Evolutionary conservation across 768 basidiomycete genomes (phyloP).

Genomic region (Tulasnella sp.): DNA sequence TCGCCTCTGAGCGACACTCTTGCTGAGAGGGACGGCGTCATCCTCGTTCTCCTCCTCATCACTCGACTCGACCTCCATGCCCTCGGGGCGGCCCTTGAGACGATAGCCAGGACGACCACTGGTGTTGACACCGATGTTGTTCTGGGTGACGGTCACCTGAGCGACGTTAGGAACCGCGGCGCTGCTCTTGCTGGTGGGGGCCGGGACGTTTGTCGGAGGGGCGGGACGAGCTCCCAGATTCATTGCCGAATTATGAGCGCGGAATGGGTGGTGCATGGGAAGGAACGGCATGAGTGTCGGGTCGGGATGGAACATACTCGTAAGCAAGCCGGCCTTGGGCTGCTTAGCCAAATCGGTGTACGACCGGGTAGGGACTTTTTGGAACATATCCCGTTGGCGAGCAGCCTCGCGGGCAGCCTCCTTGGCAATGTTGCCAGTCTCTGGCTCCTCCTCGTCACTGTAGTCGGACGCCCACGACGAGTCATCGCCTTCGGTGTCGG

Average conservation of each 20-base stretch:
- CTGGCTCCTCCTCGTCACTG: slow-evolving; percentile 33
- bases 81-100: slow-evolving; percentile 18
- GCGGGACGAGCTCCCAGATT: slow-evolving; percentile 20
- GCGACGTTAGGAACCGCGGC: slow-evolving; percentile 54
- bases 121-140: slow-evolving; percentile 22
- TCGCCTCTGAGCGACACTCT: slow-evolving; percentile 25
- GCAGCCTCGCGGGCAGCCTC: slow-evolving; percentile 57
- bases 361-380: slow-evolving; percentile 23
- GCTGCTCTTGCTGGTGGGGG: slow-evolving; percentile 48
- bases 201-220: slow-evolving; percentile 23
- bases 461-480: slow-evolving; percentile 46
- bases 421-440: slow-evolving; percentile 29
- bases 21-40: slow-evolving; percentile 21
- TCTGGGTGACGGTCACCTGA: slow-evolving; percentile 36
- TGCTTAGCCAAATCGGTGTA: slow-evolving; percentile 42
- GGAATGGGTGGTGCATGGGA: slow-evolving; percentile 39
- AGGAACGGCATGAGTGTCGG: slow-evolving; percentile 52
- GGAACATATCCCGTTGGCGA: slow-evolving; percentile 56
- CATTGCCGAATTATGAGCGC: slow-evolving; percentile 22
- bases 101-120: slow-evolving; percentile 23
- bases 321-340: slow-evolving; percentile 48
- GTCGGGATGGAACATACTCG: slow-evolving; percentile 65
- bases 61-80: slow-evolving; percentile 25
- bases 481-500: slow-evolving; percentile 18
- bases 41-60: slow-evolving; percentile 25